These are phyloP conservation scores for Danielia oregonensis DNA, from an alignment of 805 yeast species.

Conservation along the genomic window DNA sequence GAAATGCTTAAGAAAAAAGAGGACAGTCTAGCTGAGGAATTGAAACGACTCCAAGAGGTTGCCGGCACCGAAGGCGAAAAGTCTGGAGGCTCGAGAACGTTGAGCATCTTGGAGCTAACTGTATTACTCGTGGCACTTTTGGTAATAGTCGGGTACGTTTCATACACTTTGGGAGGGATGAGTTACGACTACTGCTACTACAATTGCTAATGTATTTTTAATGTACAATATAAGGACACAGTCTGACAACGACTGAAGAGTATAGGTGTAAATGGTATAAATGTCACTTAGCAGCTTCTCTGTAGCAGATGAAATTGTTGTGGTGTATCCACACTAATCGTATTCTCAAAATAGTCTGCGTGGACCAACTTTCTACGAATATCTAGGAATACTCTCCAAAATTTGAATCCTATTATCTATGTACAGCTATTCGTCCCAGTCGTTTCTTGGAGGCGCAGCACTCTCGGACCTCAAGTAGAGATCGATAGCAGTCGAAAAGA, in stretches of 20 bases:
- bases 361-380: no score
- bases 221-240: constrained; percentile 1
- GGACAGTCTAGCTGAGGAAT: constrained; percentile 17
- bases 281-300: no score
- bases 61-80: no score
- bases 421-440: constrained; percentile 57
- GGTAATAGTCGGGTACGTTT: constrained; percentile 15
- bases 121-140: constrained; percentile 8
- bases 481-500: constrained; percentile 73
- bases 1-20: constrained; percentile 8
- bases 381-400: no score
- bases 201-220: constrained; percentile 23
- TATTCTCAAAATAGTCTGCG: no score
- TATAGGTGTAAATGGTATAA: no score
- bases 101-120: no score
- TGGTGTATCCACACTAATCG: no score
- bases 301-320: no score
- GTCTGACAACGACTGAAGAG: no score
- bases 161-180: constrained; percentile 28
- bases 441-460: constrained; percentile 72
- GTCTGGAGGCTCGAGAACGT: no score
- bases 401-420: constrained; percentile 8
- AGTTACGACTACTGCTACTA: constrained; percentile 40
- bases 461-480: constrained; percentile 17
- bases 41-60: constrained; percentile 21